Conservation (phyloP, 2,329 filamentous ascomycete species). For the Monilinia polystroma region DNA sequence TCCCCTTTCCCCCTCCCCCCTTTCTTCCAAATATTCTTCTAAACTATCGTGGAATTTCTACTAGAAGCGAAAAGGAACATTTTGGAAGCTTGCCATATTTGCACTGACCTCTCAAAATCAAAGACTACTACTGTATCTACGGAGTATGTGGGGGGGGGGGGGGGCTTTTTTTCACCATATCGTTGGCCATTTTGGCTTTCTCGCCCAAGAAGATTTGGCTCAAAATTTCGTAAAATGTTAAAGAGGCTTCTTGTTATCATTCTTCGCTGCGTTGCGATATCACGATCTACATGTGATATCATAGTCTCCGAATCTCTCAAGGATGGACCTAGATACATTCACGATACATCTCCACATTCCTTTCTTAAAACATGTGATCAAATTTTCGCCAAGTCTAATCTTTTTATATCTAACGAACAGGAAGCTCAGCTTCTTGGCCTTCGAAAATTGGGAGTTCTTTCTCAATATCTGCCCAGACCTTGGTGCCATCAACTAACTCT, state of each 20-base stretch:
- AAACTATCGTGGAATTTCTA: neutral
- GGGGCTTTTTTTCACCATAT: neutral
- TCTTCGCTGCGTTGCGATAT: neutral
- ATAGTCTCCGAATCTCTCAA: neutral
- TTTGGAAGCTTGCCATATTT: neutral
- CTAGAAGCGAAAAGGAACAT: slow-evolving; percentile 8
- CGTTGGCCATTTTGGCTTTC: neutral
- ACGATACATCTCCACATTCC: slow-evolving; percentile 11
- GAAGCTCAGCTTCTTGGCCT: slow-evolving; percentile 58
- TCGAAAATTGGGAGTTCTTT: slow-evolving; percentile 81
- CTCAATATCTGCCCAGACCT: slow-evolving; percentile 67
- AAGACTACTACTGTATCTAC: neutral
- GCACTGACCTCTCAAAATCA: neutral
- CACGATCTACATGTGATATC: neutral
- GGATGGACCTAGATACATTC: slow-evolving; percentile 6
- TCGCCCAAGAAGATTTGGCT: no score
- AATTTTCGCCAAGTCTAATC: neutral
- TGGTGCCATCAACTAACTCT: slow-evolving; percentile 49
- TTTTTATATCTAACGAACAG: slow-evolving; percentile 25
- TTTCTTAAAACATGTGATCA: neutral
- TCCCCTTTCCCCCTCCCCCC: neutral
- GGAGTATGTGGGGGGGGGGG: no score
- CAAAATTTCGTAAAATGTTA: neutral
- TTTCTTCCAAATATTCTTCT: neutral
- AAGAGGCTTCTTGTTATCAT: neutral